A percentile compares a stretch with the other conserved stretches of the same genome.
phyloP scores from a whole-genome alignment of 164 flowering plant species.

The Tinospora cordifolia region DNA sequence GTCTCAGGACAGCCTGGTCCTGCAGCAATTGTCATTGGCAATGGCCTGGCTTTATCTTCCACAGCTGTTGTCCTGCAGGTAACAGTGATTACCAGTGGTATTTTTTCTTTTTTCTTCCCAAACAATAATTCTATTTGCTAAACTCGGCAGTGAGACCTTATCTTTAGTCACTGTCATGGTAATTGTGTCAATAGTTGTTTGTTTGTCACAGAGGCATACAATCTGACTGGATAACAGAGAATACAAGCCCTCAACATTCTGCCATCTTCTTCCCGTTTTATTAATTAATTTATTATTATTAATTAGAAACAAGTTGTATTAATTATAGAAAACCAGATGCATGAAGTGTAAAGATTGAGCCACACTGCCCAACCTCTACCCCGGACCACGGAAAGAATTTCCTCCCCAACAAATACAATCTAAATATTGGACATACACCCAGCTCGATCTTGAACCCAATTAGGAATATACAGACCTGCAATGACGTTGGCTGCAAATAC shows the following conservation, averaged over 20 bases:
- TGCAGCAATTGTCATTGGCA: slow-evolving; percentile 96
- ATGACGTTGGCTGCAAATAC: too few relatives aligned
- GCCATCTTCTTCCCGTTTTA: background rate
- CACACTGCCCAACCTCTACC: too few relatives aligned
- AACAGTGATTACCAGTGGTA: background rate
- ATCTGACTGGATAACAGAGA: background rate
- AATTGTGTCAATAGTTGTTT: background rate
- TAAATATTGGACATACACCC: too few relatives aligned
- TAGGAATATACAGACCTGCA: too few relatives aligned
- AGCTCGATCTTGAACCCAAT: too few relatives aligned
- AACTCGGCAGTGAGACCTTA: background rate
- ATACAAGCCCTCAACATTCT: background rate
- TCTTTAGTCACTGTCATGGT: background rate
- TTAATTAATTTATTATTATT: too few relatives aligned
- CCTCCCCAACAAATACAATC: too few relatives aligned
- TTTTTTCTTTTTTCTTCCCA: background rate
- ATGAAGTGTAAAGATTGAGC: too few relatives aligned
- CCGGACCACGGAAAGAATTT: too few relatives aligned
- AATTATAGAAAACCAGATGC: too few relatives aligned
- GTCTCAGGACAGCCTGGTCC: slow-evolving; percentile 70
- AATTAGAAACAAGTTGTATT: too few relatives aligned
- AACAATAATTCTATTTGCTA: background rate
- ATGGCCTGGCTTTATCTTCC: slow-evolving; percentile 95
- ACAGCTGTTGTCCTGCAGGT: slow-evolving; percentile 99
- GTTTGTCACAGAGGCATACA: too few relatives aligned